Percentiles rank a stretch among this genome's conserved stretches.
Conservation (phyloP, 768 basidiomycete species). For the Dacryopinax primogenitus region DNA sequence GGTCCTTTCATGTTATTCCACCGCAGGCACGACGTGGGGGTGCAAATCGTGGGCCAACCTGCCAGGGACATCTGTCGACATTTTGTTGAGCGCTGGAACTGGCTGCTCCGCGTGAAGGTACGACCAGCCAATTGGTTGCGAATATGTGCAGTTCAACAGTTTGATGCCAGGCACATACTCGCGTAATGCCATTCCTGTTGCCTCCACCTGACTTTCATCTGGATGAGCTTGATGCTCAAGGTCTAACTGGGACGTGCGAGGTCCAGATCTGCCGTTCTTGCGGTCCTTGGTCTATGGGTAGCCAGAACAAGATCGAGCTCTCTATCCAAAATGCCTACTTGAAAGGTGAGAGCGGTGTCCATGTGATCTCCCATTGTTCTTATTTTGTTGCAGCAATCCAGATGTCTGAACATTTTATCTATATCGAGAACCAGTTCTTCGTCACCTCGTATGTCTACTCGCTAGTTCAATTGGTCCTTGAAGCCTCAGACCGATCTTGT, state of each 20-base stretch:
- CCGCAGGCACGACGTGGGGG: conserved; percentile 83
- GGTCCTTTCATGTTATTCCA: neutral
- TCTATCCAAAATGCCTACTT: conserved; percentile 93
- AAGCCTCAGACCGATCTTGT: conserved; percentile 4
- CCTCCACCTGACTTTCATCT: conserved; percentile 87
- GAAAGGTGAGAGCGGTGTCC: conserved; percentile 42
- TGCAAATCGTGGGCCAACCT: conserved; percentile 94
- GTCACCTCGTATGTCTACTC: conserved; percentile 59
- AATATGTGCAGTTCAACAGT: neutral
- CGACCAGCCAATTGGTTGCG: conserved; percentile 12
- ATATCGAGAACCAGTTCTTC: conserved; percentile 94
- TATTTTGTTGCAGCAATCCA: conserved; percentile 54
- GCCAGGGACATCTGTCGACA: conserved; percentile 89
- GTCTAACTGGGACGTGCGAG: conserved; percentile 91
- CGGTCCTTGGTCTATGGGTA: conserved; percentile 94
- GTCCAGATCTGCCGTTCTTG: conserved; percentile 92
- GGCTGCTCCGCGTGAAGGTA: conserved; percentile 84
- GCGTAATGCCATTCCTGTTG: conserved; percentile 80
- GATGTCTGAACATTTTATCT: conserved; percentile 91
- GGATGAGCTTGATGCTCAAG: conserved; percentile 60
- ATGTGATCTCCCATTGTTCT: conserved; percentile 16
- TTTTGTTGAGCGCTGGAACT: conserved; percentile 93
- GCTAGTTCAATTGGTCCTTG: neutral
- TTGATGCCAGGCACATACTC: conserved; percentile 67
- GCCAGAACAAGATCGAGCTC: conserved; percentile 65